Base-by-base conservation (phyloP, 805 yeast genomes). In the Schwanniomyces sp. region DNA sequence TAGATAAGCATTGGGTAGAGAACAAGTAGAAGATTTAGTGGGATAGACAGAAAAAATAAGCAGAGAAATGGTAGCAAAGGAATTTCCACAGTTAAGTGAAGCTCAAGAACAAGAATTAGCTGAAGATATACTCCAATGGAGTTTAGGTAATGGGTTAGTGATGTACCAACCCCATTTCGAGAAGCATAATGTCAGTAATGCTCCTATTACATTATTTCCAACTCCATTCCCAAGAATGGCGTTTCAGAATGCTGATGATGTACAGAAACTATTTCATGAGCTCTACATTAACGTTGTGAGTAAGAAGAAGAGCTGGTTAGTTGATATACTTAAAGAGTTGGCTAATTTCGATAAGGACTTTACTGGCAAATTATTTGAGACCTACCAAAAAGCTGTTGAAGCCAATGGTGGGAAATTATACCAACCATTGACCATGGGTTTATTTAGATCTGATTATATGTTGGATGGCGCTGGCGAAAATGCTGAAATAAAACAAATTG, bases 361-460 rank as follows among this genome's bases (percentile, higher is more conserved):
- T 70, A 91, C 97, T 0, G 94, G 94, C 0, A 86, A 77, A 62
- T 69, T 94, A 37, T 85, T 84, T 74, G 76, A 79, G 14, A 70
- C 85, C 27, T 82, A 88, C 62, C 40, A 70, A 43, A 62, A 70
- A 52, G 84, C 88, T 1, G 50, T 67, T 28, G 59, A 73, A 29
- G 62, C 64, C 40, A 82, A 85, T 1, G 59, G 61, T 18, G 67
- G 69, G 5, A 54, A 59, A 18, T 70, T 83, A 34, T 69, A 67
- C 2, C 96, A 88, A 61, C 80, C 83, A 1, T 72, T 88, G 32
- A 79, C 91, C 0, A 73, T 91, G 40, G 98, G 97, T 0, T 66
- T 94, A 8, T 91, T 91, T 65, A 80, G 99, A 63, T 86, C 95
- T 0, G 99, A 94, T 61, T 94, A 92, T 59, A 82, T 94, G 83